Base-by-base conservation (phyloP, 106 monocot genomes). In the Triglochin maritima region DNA sequence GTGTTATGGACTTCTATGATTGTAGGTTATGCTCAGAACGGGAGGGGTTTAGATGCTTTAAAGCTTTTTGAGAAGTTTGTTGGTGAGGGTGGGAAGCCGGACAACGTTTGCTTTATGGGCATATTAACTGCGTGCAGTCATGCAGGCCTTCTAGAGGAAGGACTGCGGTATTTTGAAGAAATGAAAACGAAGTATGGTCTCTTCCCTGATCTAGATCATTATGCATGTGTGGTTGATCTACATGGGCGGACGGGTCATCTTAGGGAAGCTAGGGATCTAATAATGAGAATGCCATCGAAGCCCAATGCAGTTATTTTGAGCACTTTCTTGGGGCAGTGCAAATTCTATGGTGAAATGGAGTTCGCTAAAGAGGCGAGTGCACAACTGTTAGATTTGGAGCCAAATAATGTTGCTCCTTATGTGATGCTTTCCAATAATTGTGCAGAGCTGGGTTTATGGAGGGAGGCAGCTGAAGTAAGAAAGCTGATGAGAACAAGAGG, bases 221-320 rank as follows among this genome's bases (percentile, higher is more conserved):
- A 86, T 54, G 83, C 85, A 0, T 93, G 93, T 70, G 69, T 94
- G 76, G 83, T 89, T 29, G 89, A 86, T 60, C 80, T 94, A 14
- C 59, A 81, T 75, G 82, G 69, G 4, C 72, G 86, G 2, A 71
- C 71, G 1, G 86, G 89, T 7, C 81, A 62, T 62, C 69, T 84
- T 10, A 55, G 64, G 11, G 82, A 89, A 53, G 84, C 89, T 2
- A 51, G 67, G n/a, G 69, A 79, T 50, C 55, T 89, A 3, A 84
- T 93, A 12, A 7, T 54, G 15, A 66, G 44, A 58, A 82, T 84
- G 81, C 86, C 79, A 7, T 58, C 66, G 44, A 71, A 72, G 48
- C 81, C 75, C 2, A 75, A 79, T 8, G 72, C 60, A 14, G 44
- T 64, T 15, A 46, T 75, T 9, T 59, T 59, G 60, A 57, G 75